Evolutionary conservation across 148 eudicot genomes (phyloP), one percentile per base, ranked within the genome.

Genomic region (Chenopodium berlandieri): DNA sequence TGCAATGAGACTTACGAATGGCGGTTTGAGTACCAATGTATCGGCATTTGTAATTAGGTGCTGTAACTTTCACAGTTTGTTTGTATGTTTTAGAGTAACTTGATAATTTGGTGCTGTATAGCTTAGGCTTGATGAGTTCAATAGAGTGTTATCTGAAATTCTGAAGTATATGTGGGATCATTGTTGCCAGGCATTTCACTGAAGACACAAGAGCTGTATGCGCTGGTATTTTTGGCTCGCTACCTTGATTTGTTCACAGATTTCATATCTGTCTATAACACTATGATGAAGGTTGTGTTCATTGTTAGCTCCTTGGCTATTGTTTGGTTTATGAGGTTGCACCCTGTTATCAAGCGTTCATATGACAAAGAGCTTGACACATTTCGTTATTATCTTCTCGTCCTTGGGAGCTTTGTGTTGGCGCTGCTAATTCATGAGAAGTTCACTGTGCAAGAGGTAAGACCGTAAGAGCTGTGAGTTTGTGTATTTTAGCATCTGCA

Each of bases 121-220:
- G 23, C 23, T 23, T 23, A 23, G 22, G 65, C n/a, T 62, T 62
- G 25, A 19, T 62, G 23, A 62, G 22, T 62, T 31, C 5, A 30
- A 44, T 7, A 37, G 25, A 65, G 25, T 37, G 64, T 50, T 67
- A 31, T 30, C 32, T 75, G 56, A 48, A 64, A 66, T 60, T 30
- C 48, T 75, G 67, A 48, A 64, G 74, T 60, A 62, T 46, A 1
- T 23, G 30, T 63, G 54, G 17, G 22, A 7, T 58, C n/a, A 12
- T 80, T 65, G 65, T 75, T 40, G 66, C 54, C 73, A 95, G 99
- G 99, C 72, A 89, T 95, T 83, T 95, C 99, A 46, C 80, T 93
- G 86, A 95, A 95, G 94, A 95, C 99, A 37, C 99, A 95, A 85
- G 97, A 93, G 91, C 86, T 95, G 67, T 95, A 89, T 82, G 93